Evolutionary conservation across 345 rosid genomes (phyloP).

Genomic region (Eucalyptus paniculata): DNA sequence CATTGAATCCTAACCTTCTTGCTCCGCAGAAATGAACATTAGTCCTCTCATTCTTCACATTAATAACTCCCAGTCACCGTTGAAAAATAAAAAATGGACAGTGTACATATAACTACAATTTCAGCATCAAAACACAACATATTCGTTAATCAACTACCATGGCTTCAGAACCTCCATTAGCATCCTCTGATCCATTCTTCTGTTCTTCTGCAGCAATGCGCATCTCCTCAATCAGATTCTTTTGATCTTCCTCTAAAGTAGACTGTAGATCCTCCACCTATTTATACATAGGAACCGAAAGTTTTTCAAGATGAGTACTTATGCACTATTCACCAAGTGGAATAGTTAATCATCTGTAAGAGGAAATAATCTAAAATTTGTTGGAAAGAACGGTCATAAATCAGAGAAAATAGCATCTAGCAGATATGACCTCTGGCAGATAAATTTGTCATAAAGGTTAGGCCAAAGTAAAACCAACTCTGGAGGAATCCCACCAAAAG

Average conservation of each 20-base stretch:
- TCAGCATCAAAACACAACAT: neutral
- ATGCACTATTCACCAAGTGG: neutral
- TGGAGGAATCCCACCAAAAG: neutral
- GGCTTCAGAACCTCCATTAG: slow-evolving; percentile 34
- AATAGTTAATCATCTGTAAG: neutral
- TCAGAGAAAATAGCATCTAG: neutral
- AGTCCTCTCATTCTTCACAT: neutral
- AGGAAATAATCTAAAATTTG: neutral
- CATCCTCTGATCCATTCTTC: slow-evolving; percentile 52
- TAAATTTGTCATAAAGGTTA: neutral
- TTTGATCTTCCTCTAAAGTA: slow-evolving; percentile 87
- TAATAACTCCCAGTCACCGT: neutral
- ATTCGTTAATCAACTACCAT: slow-evolving; percentile 37
- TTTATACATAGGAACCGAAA: neutral
- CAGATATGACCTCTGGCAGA: neutral
- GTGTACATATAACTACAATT: neutral
- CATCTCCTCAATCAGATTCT: slow-evolving; percentile 77
- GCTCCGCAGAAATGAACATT: neutral
- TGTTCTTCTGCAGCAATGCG: slow-evolving; percentile 67
- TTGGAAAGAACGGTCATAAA: neutral
- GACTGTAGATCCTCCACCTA: slow-evolving; percentile 95
- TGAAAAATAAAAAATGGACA: neutral
- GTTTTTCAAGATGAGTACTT: neutral
- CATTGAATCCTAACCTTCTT: neutral
- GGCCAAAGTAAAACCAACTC: neutral